Conservation (phyloP, 352 stramenopile species). For the Peronosclerospora sorghi region DNA sequence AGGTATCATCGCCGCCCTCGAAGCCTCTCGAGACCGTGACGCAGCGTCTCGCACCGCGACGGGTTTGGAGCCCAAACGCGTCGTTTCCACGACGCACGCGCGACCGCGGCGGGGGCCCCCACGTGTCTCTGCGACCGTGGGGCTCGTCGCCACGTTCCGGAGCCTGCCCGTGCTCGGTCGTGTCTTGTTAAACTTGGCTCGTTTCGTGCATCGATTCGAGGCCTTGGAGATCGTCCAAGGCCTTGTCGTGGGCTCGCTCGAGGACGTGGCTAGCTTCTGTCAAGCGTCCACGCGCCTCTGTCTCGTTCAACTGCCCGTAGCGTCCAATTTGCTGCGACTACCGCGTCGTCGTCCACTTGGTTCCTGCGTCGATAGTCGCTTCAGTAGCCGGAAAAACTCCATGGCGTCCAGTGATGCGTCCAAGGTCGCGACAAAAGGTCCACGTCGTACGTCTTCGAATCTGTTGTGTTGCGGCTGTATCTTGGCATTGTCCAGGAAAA, state of each 20-base stretch:
- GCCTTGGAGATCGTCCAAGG: slow-evolving; percentile 32
- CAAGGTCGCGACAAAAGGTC: slow-evolving; percentile 5
- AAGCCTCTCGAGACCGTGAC: no score
- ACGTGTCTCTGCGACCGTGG: no score
- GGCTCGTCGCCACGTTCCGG: no score
- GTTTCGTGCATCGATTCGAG: slow-evolving; percentile 47
- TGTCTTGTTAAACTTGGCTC: slow-evolving; percentile 47
- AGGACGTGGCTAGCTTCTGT: slow-evolving; percentile 55
- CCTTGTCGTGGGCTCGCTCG: slow-evolving; percentile 31
- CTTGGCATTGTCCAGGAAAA: slow-evolving; percentile 25
- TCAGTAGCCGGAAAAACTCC: slow-evolving; percentile 38
- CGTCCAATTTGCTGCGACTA: slow-evolving; percentile 37
- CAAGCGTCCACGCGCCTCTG: slow-evolving; percentile 55
- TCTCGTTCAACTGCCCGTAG: slow-evolving; percentile 40
- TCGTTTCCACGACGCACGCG: no score
- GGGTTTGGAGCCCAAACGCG: no score
- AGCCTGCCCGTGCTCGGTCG: slow-evolving; percentile 49
- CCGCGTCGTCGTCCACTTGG: slow-evolving; percentile 23
- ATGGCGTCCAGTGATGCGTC: slow-evolving; percentile 18
- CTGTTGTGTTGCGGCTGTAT: slow-evolving; percentile 37
- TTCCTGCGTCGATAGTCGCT: slow-evolving; percentile 21
- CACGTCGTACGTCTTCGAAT: slow-evolving; percentile 19
- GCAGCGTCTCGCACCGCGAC: no score
- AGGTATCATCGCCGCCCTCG: no score
- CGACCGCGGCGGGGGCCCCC: no score